Conservation (phyloP, 1,284 basidiomycete species). For the Boletus smithii region DNA sequence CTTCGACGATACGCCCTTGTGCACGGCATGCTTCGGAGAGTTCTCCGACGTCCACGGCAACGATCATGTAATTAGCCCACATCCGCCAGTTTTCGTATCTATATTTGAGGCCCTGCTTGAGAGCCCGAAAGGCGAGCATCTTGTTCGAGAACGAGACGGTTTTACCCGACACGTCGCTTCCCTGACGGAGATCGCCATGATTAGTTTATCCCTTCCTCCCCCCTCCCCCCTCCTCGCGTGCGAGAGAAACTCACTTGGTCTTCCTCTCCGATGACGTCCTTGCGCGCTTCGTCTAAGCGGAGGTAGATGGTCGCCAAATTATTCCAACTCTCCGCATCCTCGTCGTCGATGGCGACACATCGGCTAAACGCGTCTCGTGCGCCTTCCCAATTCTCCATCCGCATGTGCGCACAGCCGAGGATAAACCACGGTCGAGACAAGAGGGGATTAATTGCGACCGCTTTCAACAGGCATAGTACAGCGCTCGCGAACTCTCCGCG, state of each 20-base stretch:
- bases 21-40: slow-evolving; percentile 86
- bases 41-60: slow-evolving; percentile 91
- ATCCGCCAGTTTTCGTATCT: slow-evolving; percentile 94
- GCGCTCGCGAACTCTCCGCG: slow-evolving; percentile 62
- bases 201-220: slow-evolving; percentile 13
- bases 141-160: slow-evolving; percentile 68
- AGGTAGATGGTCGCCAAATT: slow-evolving; percentile 96
- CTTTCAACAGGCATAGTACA: slow-evolving; percentile 65
- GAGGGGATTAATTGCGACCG: slow-evolving; percentile 87
- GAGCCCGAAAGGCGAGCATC: slow-evolving; percentile 89
- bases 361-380: slow-evolving; percentile 83
- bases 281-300: slow-evolving; percentile 55
- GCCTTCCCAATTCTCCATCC: slow-evolving; percentile 78
- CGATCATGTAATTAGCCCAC: slow-evolving; percentile 98
- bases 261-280: slow-evolving; percentile 18
- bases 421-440: slow-evolving; percentile 92
- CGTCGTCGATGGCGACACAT: slow-evolving; percentile 89
- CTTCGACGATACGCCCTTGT: slow-evolving; percentile 78
- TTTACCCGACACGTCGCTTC: slow-evolving; percentile 14
- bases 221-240: not conserved
- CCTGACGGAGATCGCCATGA: slow-evolving; percentile 14
- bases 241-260: slow-evolving; percentile 28
- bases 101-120: slow-evolving; percentile 84
- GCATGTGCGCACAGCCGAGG: slow-evolving; percentile 86
- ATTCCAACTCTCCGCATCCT: slow-evolving; percentile 98